phyloP scores from a whole-genome alignment of 805 yeast species.

The Candida cerambycidarum region DNA sequence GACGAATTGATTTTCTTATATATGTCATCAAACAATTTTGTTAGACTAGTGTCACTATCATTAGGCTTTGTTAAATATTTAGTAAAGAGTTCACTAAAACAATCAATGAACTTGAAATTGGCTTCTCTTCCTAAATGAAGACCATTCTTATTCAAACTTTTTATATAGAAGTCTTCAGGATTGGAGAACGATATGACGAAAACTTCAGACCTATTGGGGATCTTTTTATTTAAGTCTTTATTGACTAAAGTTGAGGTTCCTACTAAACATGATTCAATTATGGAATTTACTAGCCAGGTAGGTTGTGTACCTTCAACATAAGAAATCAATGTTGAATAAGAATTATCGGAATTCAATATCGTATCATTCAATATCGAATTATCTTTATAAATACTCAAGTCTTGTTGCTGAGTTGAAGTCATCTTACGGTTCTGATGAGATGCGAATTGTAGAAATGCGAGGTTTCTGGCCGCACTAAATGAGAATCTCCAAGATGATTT shows the following conservation, averaged over 20 bases:
- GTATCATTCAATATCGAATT: constrained; percentile 42
- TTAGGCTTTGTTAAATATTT: constrained; percentile 25
- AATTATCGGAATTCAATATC: constrained; percentile 15
- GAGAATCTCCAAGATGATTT: too few species aligned
- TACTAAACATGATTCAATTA: constrained; percentile 50
- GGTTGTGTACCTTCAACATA: constrained; percentile 55
- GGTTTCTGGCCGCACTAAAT: neutral
- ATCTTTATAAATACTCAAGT: constrained; percentile 52
- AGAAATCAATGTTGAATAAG: constrained; percentile 25
- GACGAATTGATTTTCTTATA: constrained; percentile 8
- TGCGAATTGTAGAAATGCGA: neutral
- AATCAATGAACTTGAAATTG: constrained; percentile 43
- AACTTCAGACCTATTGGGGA: constrained; percentile 27
- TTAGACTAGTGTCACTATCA: constrained; percentile 17
- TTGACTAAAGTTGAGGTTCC: constrained; percentile 48
- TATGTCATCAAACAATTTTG: constrained; percentile 20
- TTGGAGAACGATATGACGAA: constrained; percentile 36
- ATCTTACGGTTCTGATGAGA: neutral
- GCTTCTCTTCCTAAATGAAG: constrained; percentile 25
- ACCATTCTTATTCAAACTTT: constrained; percentile 40
- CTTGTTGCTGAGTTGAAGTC: constrained; percentile 50
- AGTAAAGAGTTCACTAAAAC: constrained; percentile 46
- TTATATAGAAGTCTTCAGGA: constrained; percentile 31
- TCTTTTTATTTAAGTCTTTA: constrained; percentile 23
- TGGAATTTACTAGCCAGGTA: constrained; percentile 57